These are phyloP conservation scores for Ramularia endophylla DNA, from an alignment of 2,329 filamentous ascomycete species.

Conservation along the genomic window DNA sequence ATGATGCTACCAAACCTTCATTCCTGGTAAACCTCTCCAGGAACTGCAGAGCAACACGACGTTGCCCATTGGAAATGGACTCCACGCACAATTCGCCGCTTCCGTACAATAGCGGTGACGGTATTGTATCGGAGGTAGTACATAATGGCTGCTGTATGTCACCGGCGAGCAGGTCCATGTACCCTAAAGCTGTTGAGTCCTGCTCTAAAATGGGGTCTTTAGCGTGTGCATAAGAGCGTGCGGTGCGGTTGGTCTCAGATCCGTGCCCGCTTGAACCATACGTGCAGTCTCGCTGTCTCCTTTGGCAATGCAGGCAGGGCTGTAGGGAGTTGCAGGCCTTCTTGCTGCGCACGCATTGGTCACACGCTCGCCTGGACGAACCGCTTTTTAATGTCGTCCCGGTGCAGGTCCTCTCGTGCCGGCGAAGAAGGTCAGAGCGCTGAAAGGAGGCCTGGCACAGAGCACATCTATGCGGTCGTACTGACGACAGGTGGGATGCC, in stretches of 20 bases:
- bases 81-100: no score
- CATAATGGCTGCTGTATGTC: background rate
- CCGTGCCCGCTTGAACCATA: constrained; percentile 1
- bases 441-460: constrained; percentile 5
- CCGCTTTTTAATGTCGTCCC: background rate
- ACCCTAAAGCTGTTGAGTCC: no score
- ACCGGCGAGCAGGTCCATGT: no score
- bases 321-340: constrained; percentile 3
- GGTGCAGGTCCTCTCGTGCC: constrained; percentile 3
- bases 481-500: constrained; percentile 1
- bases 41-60: background rate
- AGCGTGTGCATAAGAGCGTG: no score
- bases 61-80: background rate
- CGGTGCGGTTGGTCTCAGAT: no score
- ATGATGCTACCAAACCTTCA: constrained; percentile 4
- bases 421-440: constrained; percentile 4
- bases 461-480: constrained; percentile 1
- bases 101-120: no score
- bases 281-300: background rate
- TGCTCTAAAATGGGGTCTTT: no score
- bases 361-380: constrained; percentile 2
- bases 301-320: constrained; percentile 1
- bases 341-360: constrained; percentile 4
- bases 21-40: constrained; percentile 5
- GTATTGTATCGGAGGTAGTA: background rate